A percentile compares a stretch with the other conserved stretches of the same genome.
Conservation (phyloP, 1,284 basidiomycete species). For the Boletus mariae region DNA sequence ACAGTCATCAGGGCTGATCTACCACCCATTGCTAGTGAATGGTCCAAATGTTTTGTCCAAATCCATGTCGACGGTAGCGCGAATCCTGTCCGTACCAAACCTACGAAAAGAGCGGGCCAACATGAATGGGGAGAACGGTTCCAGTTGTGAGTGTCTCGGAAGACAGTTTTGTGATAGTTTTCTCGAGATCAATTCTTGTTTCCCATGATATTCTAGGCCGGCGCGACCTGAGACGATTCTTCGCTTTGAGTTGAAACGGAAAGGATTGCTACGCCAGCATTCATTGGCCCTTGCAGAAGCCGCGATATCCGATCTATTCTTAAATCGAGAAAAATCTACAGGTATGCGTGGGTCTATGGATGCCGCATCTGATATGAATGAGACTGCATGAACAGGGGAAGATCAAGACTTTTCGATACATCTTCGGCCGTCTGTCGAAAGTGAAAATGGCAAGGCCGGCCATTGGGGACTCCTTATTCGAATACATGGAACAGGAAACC, state of each 20-base stretch:
- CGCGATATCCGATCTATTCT: conserved; percentile 19
- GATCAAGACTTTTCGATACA: conserved; percentile 16
- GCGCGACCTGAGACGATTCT: conserved; percentile 15
- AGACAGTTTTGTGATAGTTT: neutral
- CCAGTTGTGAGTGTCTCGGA: conserved; percentile 14
- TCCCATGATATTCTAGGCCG: conserved; percentile 3
- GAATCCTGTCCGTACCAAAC: conserved; percentile 8
- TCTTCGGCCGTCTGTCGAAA: conserved; percentile 13
- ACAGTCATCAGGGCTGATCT: conserved; percentile 27
- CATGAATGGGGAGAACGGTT: conserved; percentile 24
- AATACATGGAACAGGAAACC: conserved; percentile 12
- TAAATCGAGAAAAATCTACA: neutral
- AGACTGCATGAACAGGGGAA: conserved; percentile 5
- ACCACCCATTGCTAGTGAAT: conserved; percentile 13
- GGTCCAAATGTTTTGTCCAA: conserved; percentile 28
- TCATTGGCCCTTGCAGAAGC: conserved; percentile 15
- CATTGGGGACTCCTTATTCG: conserved; percentile 23
- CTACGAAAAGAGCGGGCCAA: conserved; percentile 16
- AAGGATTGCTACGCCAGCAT: conserved; percentile 10
- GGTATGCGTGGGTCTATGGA: conserved; percentile 5
- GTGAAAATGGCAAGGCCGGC: neutral
- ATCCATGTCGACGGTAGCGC: conserved; percentile 20
- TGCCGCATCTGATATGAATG: neutral
- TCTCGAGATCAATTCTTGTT: neutral
- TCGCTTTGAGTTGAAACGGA: conserved; percentile 27